Evolutionary conservation across 2,329 filamentous ascomycete genomes (phyloP).

Genomic region (Penicillium decumbens): DNA sequence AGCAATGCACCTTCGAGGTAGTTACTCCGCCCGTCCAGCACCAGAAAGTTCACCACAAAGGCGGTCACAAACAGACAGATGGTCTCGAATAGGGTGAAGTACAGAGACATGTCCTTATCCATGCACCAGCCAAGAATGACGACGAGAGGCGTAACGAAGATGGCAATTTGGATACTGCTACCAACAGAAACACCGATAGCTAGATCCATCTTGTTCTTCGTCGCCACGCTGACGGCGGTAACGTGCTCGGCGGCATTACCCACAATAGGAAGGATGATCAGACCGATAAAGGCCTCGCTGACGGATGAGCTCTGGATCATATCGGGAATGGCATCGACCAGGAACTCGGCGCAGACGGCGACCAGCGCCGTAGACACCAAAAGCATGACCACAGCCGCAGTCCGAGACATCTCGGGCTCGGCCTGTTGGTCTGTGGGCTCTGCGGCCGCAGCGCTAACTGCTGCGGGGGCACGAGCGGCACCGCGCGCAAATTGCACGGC

Average conservation of each 20-base stretch:
- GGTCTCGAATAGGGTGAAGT: constrained; percentile 59
- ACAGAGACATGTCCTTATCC: constrained; percentile 63
- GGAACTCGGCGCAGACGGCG: constrained; percentile 64
- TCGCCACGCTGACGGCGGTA: constrained; percentile 71
- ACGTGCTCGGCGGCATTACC: constrained; percentile 79
- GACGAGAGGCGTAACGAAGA: constrained; percentile 72
- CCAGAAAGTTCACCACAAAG: constrained; percentile 79
- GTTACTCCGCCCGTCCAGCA: constrained; percentile 76
- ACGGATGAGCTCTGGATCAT: constrained; percentile 59
- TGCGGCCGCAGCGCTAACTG: constrained; percentile 8
- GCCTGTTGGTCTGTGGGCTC: constrained; percentile 14
- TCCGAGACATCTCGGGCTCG: constrained; percentile 50
- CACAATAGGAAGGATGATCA: constrained; percentile 78
- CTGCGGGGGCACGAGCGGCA: constrained; percentile 26
- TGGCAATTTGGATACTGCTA: constrained; percentile 72
- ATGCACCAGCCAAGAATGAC: constrained; percentile 73
- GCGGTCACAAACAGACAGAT: constrained; percentile 76
- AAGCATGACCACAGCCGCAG: constrained; percentile 53
- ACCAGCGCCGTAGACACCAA: constrained; percentile 53
- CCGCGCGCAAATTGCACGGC: constrained; percentile 34
- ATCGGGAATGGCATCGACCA: constrained; percentile 67
- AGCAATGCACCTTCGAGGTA: constrained; percentile 74
- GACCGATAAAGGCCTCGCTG: constrained; percentile 70
- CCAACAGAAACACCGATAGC: constrained; percentile 77
- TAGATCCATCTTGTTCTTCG: constrained; percentile 81